Evolutionary conservation across 2,329 filamentous ascomycete species (phyloP).

Genomic region (Colletotrichum orchidophilum): DNA sequence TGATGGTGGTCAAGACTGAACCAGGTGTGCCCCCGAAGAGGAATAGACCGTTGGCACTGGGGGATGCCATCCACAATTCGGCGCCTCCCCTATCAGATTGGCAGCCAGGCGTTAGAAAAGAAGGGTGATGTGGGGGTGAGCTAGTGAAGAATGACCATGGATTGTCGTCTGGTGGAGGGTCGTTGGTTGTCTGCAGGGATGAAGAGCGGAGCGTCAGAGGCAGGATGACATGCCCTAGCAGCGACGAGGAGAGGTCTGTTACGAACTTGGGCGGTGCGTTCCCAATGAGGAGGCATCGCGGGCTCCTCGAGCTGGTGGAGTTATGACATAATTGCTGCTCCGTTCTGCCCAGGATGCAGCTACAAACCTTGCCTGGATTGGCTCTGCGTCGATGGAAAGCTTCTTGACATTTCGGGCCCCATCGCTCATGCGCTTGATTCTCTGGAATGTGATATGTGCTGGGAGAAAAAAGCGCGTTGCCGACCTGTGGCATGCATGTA

Average conservation of each 20-base stretch:
- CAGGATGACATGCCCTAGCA: conserved; percentile 43
- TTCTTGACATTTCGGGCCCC: background rate
- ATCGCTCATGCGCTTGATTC: background rate
- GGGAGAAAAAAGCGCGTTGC: background rate
- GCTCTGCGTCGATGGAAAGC: background rate
- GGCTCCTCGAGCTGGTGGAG: conserved; percentile 28
- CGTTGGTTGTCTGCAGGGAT: conserved; percentile 26
- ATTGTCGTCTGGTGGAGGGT: background rate
- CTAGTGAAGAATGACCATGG: background rate
- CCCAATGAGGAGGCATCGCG: conserved; percentile 31
- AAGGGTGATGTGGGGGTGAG: conserved; percentile 1
- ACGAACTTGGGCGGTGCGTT: background rate
- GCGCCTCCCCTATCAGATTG: background rate
- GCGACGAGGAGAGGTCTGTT: background rate
- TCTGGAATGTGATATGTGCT: conserved; percentile 5
- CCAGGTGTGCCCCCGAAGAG: conserved; percentile 3
- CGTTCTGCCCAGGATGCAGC: conserved; percentile 12
- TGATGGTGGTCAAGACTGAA: conserved; percentile 3
- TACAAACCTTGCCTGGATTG: background rate
- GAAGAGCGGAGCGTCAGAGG: conserved; percentile 34
- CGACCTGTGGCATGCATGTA: conserved; percentile 1
- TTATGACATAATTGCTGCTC: conserved; percentile 37
- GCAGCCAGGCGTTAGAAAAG: background rate
- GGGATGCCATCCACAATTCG: conserved; percentile 6
- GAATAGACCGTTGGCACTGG: background rate